Evolutionary conservation across 371 early-diverging fungal species (phyloP), one percentile per base, ranked within the genome.

Genomic region (Rhizopus stolonifer): DNA sequence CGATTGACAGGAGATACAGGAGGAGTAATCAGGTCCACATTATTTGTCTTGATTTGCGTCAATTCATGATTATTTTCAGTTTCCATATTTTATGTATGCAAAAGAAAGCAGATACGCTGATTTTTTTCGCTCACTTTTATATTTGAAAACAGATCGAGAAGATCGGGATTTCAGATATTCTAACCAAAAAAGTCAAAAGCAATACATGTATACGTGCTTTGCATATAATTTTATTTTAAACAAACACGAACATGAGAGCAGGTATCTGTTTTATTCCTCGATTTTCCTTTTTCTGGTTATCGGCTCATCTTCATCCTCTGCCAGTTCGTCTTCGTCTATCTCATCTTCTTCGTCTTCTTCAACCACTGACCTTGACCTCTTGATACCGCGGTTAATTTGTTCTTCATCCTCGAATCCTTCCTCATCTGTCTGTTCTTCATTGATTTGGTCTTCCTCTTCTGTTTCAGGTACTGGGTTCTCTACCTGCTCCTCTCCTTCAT

Each of bases 1-100:
- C 59, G 83, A 8, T 91, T 91, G 58, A 80, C 75, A 10, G 89
- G 82, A 7, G 83, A 92, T 56, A 52, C 46, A 1, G 61, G 56
- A 10, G 61, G 61, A 1, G 61, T 61, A 5, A 56, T 55, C 18
- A 61, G 19, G 5, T 24, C 23, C 10, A 2, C 15, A 2, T 18
- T 18, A 8, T 42, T 18, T 8, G 2, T 21, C 11, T 8, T 3
- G 7, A 9, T 10, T 10, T 42, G 21, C 22, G 10, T 42, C 13
- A 2, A 9, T 10, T 9, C 8, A 21, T 42, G 2, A 21, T 17
- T 46, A 13, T 36, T 17, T 40, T 32, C 29, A 11, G 46, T 39
- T 21, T 32, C 34, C 36, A 45, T 53, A 48, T 15, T 13, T 45
- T n/a, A 34, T 17, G 11, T 7, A 44, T 36, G 39, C n/a, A 45